phyloP scores from a whole-genome alignment of 106 monocot genomes.

The Dioscorea dumetorum region DNA sequence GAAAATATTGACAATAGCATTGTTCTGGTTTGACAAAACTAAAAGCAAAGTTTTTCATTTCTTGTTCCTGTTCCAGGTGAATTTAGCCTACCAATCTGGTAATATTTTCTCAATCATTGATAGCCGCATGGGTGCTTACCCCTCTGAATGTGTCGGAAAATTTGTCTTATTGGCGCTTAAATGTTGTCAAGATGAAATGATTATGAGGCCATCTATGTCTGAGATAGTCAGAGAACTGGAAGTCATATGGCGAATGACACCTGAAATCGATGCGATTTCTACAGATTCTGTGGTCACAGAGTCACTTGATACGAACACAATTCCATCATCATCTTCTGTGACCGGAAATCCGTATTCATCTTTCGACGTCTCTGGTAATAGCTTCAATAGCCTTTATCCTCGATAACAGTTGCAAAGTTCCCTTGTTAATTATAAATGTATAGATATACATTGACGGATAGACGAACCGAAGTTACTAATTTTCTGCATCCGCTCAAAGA shows the following conservation, averaged over 20 bases:
- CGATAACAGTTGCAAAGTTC: too few relatives aligned
- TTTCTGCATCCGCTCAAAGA: too few relatives aligned
- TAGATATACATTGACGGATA: too few relatives aligned
- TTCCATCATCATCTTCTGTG: constrained; percentile 7
- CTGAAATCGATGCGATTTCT: constrained; percentile 15
- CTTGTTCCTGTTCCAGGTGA: constrained; percentile 27
- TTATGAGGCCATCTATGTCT: constrained; percentile 41
- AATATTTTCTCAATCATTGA: constrained; percentile 25
- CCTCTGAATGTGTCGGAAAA: constrained; percentile 30
- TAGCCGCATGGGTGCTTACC: constrained; percentile 25
- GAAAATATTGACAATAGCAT: too few relatives aligned
- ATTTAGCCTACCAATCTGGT: constrained; percentile 17
- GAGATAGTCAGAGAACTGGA: constrained; percentile 54
- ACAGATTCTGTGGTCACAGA: constrained; percentile 9
- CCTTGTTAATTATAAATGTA: too few relatives aligned
- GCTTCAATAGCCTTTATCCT: background rate
- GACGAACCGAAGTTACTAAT: too few relatives aligned
- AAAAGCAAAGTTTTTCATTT: background rate
- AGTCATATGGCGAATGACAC: constrained; percentile 19
- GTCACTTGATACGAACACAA: background rate
- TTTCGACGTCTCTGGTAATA: background rate
- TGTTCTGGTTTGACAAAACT: background rate
- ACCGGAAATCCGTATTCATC: constrained; percentile 2
- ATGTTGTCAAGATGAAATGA: constrained; percentile 39
- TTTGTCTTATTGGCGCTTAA: constrained; percentile 30